Conservation (phyloP, 2,329 filamentous ascomycete genomes). For the Paracamarosporium sp. region DNA sequence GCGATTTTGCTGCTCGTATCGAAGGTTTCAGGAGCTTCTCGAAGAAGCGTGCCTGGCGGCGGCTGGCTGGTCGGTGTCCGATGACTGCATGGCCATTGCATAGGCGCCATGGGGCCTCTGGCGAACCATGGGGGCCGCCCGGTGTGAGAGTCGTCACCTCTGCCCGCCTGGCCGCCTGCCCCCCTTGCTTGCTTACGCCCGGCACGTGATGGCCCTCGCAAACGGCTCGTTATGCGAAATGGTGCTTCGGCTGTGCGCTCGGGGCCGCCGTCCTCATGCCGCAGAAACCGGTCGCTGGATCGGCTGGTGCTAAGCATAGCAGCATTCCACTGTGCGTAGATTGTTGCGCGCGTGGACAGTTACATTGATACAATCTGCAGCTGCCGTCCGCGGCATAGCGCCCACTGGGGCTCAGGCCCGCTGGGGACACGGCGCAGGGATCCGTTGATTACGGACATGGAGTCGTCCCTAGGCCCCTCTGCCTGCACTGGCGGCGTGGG, state of each 20-base stretch:
- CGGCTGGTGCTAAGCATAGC: not conserved
- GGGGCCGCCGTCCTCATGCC: not conserved
- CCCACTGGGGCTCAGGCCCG: not conserved
- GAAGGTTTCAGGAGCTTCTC: constrained; percentile 29
- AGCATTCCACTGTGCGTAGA: not conserved
- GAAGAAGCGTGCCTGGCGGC: constrained; percentile 23
- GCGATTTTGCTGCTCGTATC: constrained; percentile 14
- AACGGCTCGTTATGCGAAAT: not conserved
- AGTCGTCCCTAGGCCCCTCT: not conserved
- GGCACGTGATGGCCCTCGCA: not conserved
- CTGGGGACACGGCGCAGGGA: constrained; percentile 3
- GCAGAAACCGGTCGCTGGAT: not conserved
- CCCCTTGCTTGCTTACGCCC: not conserved
- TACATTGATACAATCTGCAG: constrained; percentile 4
- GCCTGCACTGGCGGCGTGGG: not conserved
- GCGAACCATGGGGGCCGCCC: constrained; percentile 10
- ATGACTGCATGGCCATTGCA: constrained; percentile 31
- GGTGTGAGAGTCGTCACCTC: constrained; percentile 25
- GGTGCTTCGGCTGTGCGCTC: not conserved
- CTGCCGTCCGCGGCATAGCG: constrained; percentile 1
- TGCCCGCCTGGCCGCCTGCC: not conserved
- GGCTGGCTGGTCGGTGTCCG: constrained; percentile 33
- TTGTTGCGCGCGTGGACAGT: constrained; percentile 1
- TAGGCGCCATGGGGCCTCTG: not conserved
- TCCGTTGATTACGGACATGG: constrained; percentile 8